Evolutionary conservation across 2,329 filamentous ascomycete species (phyloP), one percentile per base, ranked within the genome.

Genomic region (Alternaria alternata): DNA sequence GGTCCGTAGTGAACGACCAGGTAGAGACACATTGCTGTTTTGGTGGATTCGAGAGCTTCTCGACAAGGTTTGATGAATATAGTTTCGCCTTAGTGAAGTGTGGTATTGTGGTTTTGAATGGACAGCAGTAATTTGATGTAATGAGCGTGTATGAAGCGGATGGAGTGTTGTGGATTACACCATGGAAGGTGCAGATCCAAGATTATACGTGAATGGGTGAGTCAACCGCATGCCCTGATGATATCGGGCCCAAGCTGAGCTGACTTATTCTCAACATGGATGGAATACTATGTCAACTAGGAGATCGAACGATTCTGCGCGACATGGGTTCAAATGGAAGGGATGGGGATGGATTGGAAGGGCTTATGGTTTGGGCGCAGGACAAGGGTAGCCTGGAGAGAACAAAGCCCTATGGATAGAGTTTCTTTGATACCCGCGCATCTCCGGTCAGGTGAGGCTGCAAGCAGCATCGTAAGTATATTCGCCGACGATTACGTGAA

Each of bases 21-120:
- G n/a, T 41, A 51, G 9, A 49, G 46, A 26, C 20, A 49, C 46
- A 49, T 49, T 6, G 1, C 16, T 6, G 30, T n/a, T 11, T 11
- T 3, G 12, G 11, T 12, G 12, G 1, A 2, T 20, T 5, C 3
- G 1, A 4, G 1, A 9, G n/a, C 11, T 32, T 6, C 3, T 11
- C 2, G 7, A 32, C n/a, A 14, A 3, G 11, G 5, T 11, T 3
- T 1, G 6, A 12, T 14, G 30, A 12, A 7, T 48, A 16, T 0
- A 1, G 4, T 4, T 9, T 24, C 16, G 7, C 0, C 28, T 48
- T 5, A 5, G 12, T 14, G 7, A 0, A 22, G 22, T 24, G 6
- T n/a, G 30, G 2, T 34, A 20, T 2, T 4, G 18, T 39, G n/a
- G 36, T 18, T n/a, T 38, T 16, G 34, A 18, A 16, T 5, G 6